Evolutionary conservation across 2,329 filamentous ascomycete genomes (phyloP).

Genomic region (Fusarium sp.): DNA sequence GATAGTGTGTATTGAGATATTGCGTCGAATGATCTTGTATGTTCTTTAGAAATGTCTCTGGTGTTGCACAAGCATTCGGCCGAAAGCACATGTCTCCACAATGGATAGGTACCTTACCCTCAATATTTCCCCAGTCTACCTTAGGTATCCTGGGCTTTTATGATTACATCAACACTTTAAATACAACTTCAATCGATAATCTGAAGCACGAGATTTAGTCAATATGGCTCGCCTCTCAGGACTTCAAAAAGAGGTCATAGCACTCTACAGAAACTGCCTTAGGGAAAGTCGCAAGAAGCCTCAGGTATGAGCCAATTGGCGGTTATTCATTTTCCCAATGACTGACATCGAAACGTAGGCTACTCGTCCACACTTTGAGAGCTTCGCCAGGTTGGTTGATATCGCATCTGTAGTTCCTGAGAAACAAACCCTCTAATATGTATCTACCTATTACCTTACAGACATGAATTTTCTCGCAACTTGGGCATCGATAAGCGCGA

Average conservation of each 20-base stretch:
- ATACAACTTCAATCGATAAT: not conserved
- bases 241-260: conserved; percentile 88
- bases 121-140: conserved; percentile 2
- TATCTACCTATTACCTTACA: too few relatives aligned
- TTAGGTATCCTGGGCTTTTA: not conserved
- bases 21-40: too few relatives aligned
- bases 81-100: conserved; percentile 23
- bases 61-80: not conserved
- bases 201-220: not conserved
- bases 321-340: not conserved
- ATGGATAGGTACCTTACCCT: not conserved
- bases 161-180: conserved; percentile 15
- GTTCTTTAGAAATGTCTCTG: not conserved
- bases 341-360: conserved; percentile 48
- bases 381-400: conserved; percentile 68
- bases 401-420: not conserved
- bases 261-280: conserved; percentile 87
- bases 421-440: not conserved
- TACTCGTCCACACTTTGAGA: conserved; percentile 69
- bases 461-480: conserved; percentile 81
- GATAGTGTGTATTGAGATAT: too few relatives aligned
- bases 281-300: conserved; percentile 86
- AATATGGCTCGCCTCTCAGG: conserved; percentile 71
- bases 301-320: conserved; percentile 57
- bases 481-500: conserved; percentile 80